phyloP scores from a whole-genome alignment of 768 basidiomycete genomes.

The Boletus pseudo-olivaceus region DNA sequence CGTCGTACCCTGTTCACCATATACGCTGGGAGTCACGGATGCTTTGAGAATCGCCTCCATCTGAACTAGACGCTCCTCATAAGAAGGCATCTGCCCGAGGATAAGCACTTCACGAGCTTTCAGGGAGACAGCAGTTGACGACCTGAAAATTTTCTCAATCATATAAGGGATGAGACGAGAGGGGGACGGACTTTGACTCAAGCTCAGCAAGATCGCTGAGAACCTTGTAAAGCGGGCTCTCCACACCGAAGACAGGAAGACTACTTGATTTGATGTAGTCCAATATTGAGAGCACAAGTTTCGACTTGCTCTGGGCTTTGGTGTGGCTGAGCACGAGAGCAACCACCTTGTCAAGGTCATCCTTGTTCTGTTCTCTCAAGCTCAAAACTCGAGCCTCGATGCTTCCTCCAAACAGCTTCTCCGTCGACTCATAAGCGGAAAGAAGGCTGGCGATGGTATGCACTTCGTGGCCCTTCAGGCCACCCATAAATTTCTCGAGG shows the following conservation, averaged over 20 bases:
- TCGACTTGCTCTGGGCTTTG: constrained; percentile 90
- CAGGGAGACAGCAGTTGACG: constrained; percentile 86
- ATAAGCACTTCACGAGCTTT: constrained; percentile 98
- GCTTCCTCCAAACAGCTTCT: constrained; percentile 90
- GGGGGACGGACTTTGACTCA: constrained; percentile 71
- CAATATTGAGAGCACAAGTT: constrained; percentile 79
- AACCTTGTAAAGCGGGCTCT: constrained; percentile 70
- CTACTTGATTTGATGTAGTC: constrained; percentile 86
- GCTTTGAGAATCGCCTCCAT: constrained; percentile 93
- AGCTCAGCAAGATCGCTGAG: constrained; percentile 79
- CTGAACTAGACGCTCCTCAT: constrained; percentile 88
- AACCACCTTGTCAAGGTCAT: constrained; percentile 85
- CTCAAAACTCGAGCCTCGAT: constrained; percentile 90
- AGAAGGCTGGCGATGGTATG: constrained; percentile 74
- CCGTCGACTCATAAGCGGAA: constrained; percentile 77
- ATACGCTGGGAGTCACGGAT: constrained; percentile 82
- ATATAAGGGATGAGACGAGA: background rate
- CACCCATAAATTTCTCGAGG: constrained; percentile 74
- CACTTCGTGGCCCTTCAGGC: constrained; percentile 85
- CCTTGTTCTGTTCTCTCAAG: constrained; percentile 90
- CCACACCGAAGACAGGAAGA: constrained; percentile 69
- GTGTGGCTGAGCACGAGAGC: constrained; percentile 90
- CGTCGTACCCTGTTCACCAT: constrained; percentile 74
- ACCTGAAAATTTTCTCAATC: constrained; percentile 42
- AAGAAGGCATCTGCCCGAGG: constrained; percentile 93